Evolutionary conservation across 306 rosid genomes (phyloP), one percentile per base, ranked within the genome.

Genomic region (Quercus rubra): DNA sequence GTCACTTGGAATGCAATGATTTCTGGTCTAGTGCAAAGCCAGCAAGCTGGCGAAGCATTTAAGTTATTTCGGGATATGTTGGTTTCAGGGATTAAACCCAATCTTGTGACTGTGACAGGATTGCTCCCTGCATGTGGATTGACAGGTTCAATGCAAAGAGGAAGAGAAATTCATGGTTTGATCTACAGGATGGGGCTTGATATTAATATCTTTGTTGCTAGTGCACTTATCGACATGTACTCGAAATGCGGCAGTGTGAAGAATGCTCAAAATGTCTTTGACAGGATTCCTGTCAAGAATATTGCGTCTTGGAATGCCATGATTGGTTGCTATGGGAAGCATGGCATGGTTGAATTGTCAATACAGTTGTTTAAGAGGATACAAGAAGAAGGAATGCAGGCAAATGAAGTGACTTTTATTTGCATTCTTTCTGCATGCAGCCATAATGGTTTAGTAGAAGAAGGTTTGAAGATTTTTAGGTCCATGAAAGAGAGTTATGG

Each of bases 241-340:
- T 87, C 96, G 0, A 91, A 89, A 83, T 87, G 87, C 71, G 96
- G 96, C 56, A 56, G 74, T 72, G 46, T 83, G 55, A 80, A 63
- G 71, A 70, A 79, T 67, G 93, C 93, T 76, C 76, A 10, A 33
- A 83, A 41, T 68, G 85, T 88, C 5, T 91, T 91, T 76, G 74
- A 91, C 74, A 77, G 33, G 51, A 82, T 82, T 78, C 70, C 38
- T 43, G 77, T 67, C 43, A 86, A 85, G 79, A 85, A 85, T 70
- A 73, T 88, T 73, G 91, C 79, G 0, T 85, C 89, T 30, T 91
- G 92, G 93, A 89, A 89, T 78, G 88, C 91, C 68, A 83, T 89
- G 91, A 91, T 89, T 27, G 90, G 87, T 72, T 91, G 91, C 84
- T 91, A 85, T 66, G 97, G 92, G 70, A 89, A 89, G 81, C 87